Conservation (phyloP, 2,329 filamentous ascomycete species). For the Sphaerulina vaccinii region DNA sequence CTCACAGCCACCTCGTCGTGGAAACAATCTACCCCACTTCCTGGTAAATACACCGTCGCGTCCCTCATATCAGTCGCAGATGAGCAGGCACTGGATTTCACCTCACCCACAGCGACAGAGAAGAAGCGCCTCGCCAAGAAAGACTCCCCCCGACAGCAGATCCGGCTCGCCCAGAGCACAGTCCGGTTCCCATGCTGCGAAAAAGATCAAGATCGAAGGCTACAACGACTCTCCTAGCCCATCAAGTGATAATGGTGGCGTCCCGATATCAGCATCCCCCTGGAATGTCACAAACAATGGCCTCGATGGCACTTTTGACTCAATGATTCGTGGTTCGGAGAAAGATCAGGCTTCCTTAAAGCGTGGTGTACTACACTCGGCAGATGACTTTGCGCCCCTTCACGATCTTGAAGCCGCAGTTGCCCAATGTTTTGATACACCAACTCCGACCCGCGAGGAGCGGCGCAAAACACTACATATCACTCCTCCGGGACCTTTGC, state of each 20-base stretch:
- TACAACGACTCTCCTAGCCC: not conserved
- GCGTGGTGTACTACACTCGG: not conserved
- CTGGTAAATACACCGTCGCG: constrained; percentile 9
- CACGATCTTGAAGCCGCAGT: constrained; percentile 13
- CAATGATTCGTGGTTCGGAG: not conserved
- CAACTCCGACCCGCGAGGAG: not conserved
- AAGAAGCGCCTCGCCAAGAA: constrained; percentile 3
- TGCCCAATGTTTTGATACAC: constrained; percentile 4
- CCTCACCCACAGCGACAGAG: not conserved
- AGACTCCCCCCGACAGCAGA: not conserved
- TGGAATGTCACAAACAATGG: not conserved
- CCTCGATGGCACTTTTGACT: not conserved
- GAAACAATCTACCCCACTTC: not conserved
- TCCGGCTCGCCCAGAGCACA: too few species aligned
- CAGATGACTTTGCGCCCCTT: not conserved
- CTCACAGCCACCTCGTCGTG: constrained; percentile 1
- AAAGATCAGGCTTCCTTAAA: not conserved
- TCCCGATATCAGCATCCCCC: not conserved
- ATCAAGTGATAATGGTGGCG: not conserved
- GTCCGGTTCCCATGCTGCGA: not conserved
- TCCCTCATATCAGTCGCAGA: constrained; percentile 5
- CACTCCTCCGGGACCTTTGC: not conserved
- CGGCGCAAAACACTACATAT: constrained; percentile 16
- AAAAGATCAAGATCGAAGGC: not conserved
- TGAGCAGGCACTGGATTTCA: constrained; percentile 10